Evolutionary conservation across 2,329 filamentous ascomycete genomes (phyloP).

Genomic region (Boeremia lycopersici): DNA sequence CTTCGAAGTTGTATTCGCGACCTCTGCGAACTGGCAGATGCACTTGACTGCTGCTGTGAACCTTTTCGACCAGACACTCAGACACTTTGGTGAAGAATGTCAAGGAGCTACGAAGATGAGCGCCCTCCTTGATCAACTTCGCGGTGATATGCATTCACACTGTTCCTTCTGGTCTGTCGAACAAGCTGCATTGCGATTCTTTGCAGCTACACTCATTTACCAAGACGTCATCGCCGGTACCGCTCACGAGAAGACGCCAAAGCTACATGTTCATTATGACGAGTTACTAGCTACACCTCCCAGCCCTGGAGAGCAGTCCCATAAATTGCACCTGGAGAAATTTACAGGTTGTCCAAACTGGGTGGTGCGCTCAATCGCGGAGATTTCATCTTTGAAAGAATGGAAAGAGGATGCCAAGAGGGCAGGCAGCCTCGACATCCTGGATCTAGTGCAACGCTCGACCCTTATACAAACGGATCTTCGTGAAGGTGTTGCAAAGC

Average conservation of each 20-base stretch:
- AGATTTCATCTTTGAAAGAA: conserved; percentile 59
- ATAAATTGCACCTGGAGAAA: conserved; percentile 54
- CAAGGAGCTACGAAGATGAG: conserved; percentile 3
- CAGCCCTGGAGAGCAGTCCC: conserved; percentile 25
- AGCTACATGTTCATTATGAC: conserved; percentile 36
- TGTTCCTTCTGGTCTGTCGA: conserved; percentile 38
- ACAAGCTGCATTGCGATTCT: conserved; percentile 48
- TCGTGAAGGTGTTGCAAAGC: neutral
- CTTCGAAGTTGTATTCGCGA: conserved; percentile 57
- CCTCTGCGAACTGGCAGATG: conserved; percentile 57
- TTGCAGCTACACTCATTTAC: conserved; percentile 41
- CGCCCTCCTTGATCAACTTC: conserved; percentile 19
- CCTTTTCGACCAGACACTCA: conserved; percentile 53
- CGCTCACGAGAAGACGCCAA: conserved; percentile 37
- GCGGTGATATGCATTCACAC: neutral
- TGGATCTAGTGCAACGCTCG: conserved; percentile 55
- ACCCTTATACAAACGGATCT: neutral
- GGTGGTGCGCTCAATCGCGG: conserved; percentile 61
- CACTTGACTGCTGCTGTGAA: conserved; percentile 59
- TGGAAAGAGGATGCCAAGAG: conserved; percentile 60
- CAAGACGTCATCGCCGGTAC: conserved; percentile 48
- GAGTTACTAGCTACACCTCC: conserved; percentile 14
- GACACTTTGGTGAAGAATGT: conserved; percentile 17
- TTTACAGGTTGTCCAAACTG: conserved; percentile 64
- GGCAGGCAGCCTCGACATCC: conserved; percentile 52